Base-by-base conservation (phyloP, 805 yeast species). In the Kurtzmaniella cleridarum region DNA sequence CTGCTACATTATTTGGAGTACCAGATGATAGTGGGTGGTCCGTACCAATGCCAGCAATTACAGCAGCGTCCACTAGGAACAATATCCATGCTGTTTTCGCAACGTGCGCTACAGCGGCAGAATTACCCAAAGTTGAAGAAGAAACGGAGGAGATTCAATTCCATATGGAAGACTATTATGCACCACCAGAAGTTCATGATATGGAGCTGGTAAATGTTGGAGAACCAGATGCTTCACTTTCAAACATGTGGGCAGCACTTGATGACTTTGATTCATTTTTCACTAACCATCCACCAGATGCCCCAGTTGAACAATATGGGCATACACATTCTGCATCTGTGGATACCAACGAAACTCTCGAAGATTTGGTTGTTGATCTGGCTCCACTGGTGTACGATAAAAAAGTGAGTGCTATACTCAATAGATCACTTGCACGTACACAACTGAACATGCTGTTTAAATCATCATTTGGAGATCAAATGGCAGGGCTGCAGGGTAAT, bases 1-100 rank as follows among this genome's bases (percentile, higher is more conserved):
- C 93, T 2, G 89, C 93, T 0, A 88, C 97, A 0, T 66, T 93
- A 40, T 95, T 89, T 65, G 98, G 98, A 12, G 81, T 91, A 17
- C 98, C 98, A 0, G 91, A 85, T 44, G 95, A 86, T 10, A 80
- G 84, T 52, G 99, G 99, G 1, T 93, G 99, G 99, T 82, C 96
- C 0, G 80, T 95, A 36, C 95, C 98, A 2, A 84, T 86, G 91
- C 96, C 98, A 2, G 86, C 91, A 0, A 79, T 88, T 32, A 82
- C 93, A 1, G 88, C 96, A 0, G 84, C 95, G 0, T 76, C 85
- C 12, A 86, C 98, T 1, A 69, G 97, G 47, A 87, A 86, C 55
- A 93, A 93, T 53, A 95, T 93, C 1, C 98, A 93, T 59, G 90
- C 98, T 0, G 98, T 93, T 3, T 93, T 86, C 55, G 79, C 89